Evolutionary conservation across 2,329 filamentous ascomycete genomes (phyloP).

Genomic region (Coniochaeta ligniaria): DNA sequence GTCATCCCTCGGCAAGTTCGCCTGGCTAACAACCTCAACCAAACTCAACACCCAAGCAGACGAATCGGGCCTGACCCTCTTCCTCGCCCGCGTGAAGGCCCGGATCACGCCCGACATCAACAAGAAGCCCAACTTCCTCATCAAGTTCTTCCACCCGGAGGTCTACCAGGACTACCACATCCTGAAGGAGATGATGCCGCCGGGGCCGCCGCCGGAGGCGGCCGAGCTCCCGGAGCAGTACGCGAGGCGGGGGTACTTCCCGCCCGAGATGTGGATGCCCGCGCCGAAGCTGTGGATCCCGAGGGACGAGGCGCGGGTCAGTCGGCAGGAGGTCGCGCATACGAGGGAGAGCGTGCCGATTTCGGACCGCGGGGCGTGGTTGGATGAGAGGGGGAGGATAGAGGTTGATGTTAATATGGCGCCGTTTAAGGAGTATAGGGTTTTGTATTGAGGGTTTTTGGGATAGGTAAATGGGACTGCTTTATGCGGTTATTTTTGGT

Average conservation of each 20-base stretch:
- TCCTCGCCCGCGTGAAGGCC: slow-evolving; percentile 16
- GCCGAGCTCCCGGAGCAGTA: slow-evolving; percentile 23
- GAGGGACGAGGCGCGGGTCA: slow-evolving; percentile 61
- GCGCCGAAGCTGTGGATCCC: slow-evolving; percentile 70
- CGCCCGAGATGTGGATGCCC: slow-evolving; percentile 57
- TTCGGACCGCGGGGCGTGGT: slow-evolving; percentile 62
- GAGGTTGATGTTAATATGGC: slow-evolving; percentile 15
- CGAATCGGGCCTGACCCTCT: slow-evolving; percentile 7
- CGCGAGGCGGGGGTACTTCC: slow-evolving; percentile 59
- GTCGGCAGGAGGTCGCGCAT: slow-evolving; percentile 62
- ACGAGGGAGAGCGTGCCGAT: slow-evolving; percentile 56
- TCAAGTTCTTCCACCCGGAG: slow-evolving; percentile 49
- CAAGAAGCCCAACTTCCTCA: slow-evolving; percentile 39
- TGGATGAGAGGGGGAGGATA: slow-evolving; percentile 44
- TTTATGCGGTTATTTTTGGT: no score
- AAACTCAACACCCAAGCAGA: slow-evolving; percentile 6
- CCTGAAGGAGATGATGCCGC: slow-evolving; percentile 46
- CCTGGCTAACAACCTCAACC: slow-evolving; percentile 12
- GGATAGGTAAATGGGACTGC: background rate
- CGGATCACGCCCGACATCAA: slow-evolving; percentile 20
- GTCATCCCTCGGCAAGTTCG: slow-evolving; percentile 14
- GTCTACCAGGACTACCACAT: slow-evolving; percentile 53
- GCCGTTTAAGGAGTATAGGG: slow-evolving; percentile 18
- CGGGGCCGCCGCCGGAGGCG: slow-evolving; percentile 16
- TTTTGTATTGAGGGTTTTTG: slow-evolving; percentile 12